Evolutionary conservation across 169 alveolate species (phyloP).

Genomic region (Sarcocystis neurona): DNA sequence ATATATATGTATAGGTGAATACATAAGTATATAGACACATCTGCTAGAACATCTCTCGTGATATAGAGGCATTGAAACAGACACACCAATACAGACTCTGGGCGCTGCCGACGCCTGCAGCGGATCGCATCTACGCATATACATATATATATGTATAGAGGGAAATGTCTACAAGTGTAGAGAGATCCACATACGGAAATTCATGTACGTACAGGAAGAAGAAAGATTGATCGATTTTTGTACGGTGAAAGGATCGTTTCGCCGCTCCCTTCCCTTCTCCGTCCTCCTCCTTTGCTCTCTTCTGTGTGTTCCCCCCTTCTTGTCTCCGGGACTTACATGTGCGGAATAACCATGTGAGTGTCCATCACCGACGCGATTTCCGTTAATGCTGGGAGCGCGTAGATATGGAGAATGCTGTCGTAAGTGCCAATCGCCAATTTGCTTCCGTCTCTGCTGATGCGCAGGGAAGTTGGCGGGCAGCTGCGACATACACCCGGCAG

Average conservation of each 20-base stretch:
- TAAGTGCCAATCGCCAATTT: constrained; percentile 30
- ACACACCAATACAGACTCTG: background rate
- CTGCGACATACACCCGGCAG: background rate
- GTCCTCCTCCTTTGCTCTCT: no score
- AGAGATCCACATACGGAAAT: background rate
- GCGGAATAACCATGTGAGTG: constrained; percentile 49
- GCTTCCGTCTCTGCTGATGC: constrained; percentile 52
- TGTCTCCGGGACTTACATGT: constrained; percentile 19
- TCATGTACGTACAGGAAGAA: no score
- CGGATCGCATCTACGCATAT: background rate
- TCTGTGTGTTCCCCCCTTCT: background rate
- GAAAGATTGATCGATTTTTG: no score
- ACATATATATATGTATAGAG: no score
- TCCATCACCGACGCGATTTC: constrained; percentile 19
- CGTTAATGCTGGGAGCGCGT: constrained; percentile 1
- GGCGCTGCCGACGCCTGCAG: background rate
- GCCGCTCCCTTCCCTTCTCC: no score
- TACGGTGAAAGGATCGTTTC: no score
- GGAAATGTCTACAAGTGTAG: no score
- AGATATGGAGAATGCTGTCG: constrained; percentile 29
- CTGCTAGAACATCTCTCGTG: no score
- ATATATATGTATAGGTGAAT: no score
- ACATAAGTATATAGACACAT: no score
- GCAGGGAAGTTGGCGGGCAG: constrained; percentile 47
- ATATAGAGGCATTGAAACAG: background rate